A percentile compares a stretch with the other conserved stretches of the same genome.
Conservation (phyloP, 2,329 filamentous ascomycete species). For the Trichoderma guizhouense region DNA sequence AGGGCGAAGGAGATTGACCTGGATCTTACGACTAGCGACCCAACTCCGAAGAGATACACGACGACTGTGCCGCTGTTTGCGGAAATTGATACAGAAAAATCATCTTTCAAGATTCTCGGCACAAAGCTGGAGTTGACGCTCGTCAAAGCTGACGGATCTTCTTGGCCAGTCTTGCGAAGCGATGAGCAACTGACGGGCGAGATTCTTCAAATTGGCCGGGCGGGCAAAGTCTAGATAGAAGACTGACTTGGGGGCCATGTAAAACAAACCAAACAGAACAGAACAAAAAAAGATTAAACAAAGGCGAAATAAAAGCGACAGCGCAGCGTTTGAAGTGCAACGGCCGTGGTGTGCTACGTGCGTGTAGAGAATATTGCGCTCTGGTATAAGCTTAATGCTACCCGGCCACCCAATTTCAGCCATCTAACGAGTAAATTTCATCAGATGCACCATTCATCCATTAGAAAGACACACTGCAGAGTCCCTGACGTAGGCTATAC, state of each 20-base stretch:
- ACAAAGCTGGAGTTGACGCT: conserved; percentile 85
- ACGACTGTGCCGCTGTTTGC: conserved; percentile 72
- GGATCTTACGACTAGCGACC: conserved; percentile 81
- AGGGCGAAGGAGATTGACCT: conserved; percentile 60
- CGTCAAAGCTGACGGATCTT: conserved; percentile 66
- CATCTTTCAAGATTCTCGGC: conserved; percentile 75
- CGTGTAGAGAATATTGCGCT: neutral
- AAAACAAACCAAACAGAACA: neutral
- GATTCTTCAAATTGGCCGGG: conserved; percentile 85
- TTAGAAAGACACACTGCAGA: neutral
- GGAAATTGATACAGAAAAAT: conserved; percentile 70
- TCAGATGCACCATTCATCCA: neutral
- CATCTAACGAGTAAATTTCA: neutral
- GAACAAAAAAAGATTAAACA: neutral
- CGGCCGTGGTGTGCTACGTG: neutral
- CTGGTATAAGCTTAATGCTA: neutral
- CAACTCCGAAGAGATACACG: conserved; percentile 72
- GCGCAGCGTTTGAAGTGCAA: neutral
- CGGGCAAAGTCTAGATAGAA: conserved; percentile 42
- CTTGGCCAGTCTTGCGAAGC: conserved; percentile 81
- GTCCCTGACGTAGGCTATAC: neutral
- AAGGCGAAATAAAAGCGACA: neutral
- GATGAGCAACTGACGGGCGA: conserved; percentile 68
- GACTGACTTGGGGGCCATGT: neutral
- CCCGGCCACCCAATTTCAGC: neutral